A percentile compares a stretch with the other conserved stretches of the same genome.
These are phyloP conservation scores for Cladosporium sp. DNA, from an alignment of 2,329 filamentous ascomycete genomes.

Conservation along the genomic window DNA sequence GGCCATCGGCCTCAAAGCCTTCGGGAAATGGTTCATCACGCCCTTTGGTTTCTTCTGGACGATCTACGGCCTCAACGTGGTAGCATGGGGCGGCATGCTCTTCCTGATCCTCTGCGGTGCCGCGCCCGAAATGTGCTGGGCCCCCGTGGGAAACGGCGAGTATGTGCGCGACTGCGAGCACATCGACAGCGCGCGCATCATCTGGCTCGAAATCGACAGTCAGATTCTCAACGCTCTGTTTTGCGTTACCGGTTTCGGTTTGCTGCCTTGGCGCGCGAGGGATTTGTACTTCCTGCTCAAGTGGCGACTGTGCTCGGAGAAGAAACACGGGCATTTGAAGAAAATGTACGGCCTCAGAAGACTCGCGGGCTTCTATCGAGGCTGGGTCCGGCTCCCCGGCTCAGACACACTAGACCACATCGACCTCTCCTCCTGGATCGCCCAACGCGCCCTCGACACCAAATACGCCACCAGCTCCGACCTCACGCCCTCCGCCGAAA, in stretches of 20 bases:
- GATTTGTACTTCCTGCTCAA: conserved; percentile 69
- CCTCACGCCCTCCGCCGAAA: not conserved
- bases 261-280: conserved; percentile 78
- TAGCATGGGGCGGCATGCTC: conserved; percentile 89
- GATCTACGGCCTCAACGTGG: conserved; percentile 74
- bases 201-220: conserved; percentile 80
- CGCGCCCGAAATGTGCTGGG: conserved; percentile 65
- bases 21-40: conserved; percentile 69
- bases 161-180: conserved; percentile 29
- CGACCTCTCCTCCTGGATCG: conserved; percentile 14
- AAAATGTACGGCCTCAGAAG: conserved; percentile 56
- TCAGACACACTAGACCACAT: conserved; percentile 53
- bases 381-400: conserved; percentile 69
- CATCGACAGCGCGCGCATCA: conserved; percentile 60
- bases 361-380: conserved; percentile 67
- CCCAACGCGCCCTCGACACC: not conserved
- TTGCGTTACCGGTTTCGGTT: conserved; percentile 79
- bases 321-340: conserved; percentile 19
- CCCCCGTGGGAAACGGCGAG: conserved; percentile 33
- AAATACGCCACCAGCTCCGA: not conserved
- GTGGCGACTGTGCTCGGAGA: conserved; percentile 49
- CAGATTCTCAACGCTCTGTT: conserved; percentile 82
- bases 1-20: conserved; percentile 53
- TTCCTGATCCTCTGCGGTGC: conserved; percentile 78
- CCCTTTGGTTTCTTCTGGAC: conserved; percentile 72